Evolutionary conservation across 2,329 filamentous ascomycete genomes (phyloP).

Genomic region (Verticillium dahliae): DNA sequence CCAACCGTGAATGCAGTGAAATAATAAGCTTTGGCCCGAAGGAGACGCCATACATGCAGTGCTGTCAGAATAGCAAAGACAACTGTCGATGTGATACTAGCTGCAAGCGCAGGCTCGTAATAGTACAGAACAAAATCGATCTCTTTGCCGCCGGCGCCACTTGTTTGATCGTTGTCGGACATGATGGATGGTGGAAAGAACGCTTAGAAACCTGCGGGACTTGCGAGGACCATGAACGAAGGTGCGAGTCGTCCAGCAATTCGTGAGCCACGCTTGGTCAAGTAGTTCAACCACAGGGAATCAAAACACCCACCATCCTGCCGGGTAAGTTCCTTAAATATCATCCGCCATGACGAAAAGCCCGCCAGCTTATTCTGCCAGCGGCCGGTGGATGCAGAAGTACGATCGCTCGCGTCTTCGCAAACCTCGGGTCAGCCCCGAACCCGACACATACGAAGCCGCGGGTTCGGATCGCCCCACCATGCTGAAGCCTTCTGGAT

Average conservation of each 20-base stretch:
- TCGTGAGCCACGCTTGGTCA: background rate
- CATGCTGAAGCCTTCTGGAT: background rate
- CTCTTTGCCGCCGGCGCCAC: background rate
- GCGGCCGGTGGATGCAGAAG: background rate
- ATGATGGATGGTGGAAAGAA: conserved; percentile 3
- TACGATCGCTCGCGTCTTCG: background rate
- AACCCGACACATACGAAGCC: background rate
- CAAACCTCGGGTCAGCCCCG: background rate
- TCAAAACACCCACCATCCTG: background rate
- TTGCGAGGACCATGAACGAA: no score
- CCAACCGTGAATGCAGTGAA: conserved; percentile 8
- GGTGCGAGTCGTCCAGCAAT: no score
- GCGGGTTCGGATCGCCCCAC: background rate
- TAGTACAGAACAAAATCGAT: conserved; percentile 13
- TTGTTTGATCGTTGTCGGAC: conserved; percentile 1
- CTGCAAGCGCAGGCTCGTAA: conserved; percentile 11
- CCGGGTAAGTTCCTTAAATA: background rate
- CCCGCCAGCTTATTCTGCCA: background rate
- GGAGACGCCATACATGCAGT: conserved; percentile 7
- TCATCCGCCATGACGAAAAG: background rate
- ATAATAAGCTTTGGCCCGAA: conserved; percentile 8
- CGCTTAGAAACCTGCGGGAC: background rate
- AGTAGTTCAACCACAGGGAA: background rate
- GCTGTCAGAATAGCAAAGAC: conserved; percentile 10
- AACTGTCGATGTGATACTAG: conserved; percentile 7